Base-by-base conservation (phyloP, 1,284 basidiomycete genomes). In the Testicularia cyperi region DNA sequence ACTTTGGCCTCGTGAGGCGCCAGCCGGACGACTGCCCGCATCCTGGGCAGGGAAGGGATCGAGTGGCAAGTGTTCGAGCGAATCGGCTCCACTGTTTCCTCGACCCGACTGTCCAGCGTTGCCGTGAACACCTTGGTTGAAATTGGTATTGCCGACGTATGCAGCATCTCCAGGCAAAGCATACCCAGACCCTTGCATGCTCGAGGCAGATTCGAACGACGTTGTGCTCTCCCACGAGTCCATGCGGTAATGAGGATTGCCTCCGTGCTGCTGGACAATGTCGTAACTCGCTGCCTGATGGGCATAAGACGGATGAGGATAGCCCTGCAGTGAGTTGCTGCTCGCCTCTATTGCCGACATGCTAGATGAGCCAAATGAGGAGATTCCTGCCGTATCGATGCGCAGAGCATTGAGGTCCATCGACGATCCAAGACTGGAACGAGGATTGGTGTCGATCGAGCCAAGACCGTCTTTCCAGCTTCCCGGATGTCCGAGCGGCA, bases 401-500 rank as follows among this genome's bases (percentile, higher is more conserved):
- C 57, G 45, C 13, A 61, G 51, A 19, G 44, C 33, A 26, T 37
- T 40, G 21, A 61, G 26, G 5, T 61, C 57, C 35, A 61, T 44
- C 36, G 51, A 54, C 29, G 45, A 38, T 12, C 51, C 46, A 29
- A 61, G 22, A 2, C 51, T 46, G 1, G 45, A 45, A 4, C 57
- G 31, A 8, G 57, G 51, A n/a, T 51, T 61, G 0, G 49, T 51
- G 23, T 61, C 57, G 32, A 49, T 48, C 21, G 44, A 48, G 9
- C 9, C 7, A 35, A 12, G 9, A 23, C 15, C 15, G 6, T 35
- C 33, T 22, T 35, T 35, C 30, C 30, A 32, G 30, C 30, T 16
- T 8, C 30, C 30, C 9, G 8, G 30, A n/a, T 49, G 49, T 0
- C 48, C 55, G 16, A 60, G 18, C 20, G 38, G 31, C 8, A 37